Conservation (phyloP, 495 filamentous ascomycete species). For the Penicillium cinerascens region DNA sequence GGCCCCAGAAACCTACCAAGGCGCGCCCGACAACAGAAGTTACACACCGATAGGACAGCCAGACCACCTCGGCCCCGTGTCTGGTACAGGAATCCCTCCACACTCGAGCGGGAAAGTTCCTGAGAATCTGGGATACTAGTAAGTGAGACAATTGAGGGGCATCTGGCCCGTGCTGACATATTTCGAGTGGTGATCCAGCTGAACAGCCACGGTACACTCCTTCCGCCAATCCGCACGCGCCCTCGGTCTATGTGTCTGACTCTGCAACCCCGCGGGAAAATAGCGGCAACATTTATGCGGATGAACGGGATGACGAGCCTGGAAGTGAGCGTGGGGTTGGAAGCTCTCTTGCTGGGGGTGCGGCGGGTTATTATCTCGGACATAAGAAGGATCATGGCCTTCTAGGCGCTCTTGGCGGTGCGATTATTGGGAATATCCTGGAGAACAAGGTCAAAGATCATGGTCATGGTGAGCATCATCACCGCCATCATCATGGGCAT, state of each 20-base stretch:
- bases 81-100: conserved; percentile 15
- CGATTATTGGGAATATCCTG: conserved; percentile 44
- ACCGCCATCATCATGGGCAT: conserved; percentile 9
- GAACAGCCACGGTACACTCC: conserved; percentile 20
- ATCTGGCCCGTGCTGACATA: not conserved
- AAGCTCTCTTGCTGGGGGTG: conserved; percentile 42
- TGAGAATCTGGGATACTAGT: conserved; percentile 42
- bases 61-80: conserved; percentile 44
- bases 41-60: conserved; percentile 35
- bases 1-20: conserved; percentile 29
- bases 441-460: conserved; percentile 40
- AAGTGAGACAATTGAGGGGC: conserved; percentile 1
- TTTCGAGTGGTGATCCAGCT: conserved; percentile 10
- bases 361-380: conserved; percentile 45
- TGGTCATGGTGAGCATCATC: conserved; percentile 15
- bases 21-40: conserved; percentile 27
- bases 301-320: conserved; percentile 17
- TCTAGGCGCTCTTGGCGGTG: conserved; percentile 48
- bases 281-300: conserved; percentile 8
- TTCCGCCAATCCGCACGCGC: conserved; percentile 12
- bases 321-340: conserved; percentile 43
- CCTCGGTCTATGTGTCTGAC: conserved; percentile 23
- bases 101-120: conserved; percentile 33
- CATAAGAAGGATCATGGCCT: conserved; percentile 47
- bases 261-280: conserved; percentile 3